Base-by-base conservation (phyloP, 495 filamentous ascomycete species). In the Penicillium angulare region DNA sequence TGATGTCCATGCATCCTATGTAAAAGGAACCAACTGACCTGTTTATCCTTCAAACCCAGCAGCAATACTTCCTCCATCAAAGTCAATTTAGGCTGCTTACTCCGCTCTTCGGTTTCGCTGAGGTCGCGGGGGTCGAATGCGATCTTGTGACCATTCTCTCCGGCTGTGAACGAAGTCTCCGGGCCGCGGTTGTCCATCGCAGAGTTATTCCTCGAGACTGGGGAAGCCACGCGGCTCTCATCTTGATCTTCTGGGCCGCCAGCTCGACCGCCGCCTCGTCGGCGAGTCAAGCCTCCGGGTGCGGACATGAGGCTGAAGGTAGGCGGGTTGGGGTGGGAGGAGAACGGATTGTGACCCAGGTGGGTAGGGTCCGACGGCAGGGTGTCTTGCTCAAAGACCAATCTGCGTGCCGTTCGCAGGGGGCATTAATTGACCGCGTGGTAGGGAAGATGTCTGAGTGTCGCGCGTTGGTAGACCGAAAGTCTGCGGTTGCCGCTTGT, bases 71-170 rank as follows among this genome's bases (percentile, higher is more conserved):
- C 93, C 76, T 98, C 93, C 93, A 98, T 98, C 50, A 98, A 74
- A 24, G 95, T 98, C 56, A 98, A 71, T 77, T 97, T 98, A 22
- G 93, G 93, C 76, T 97, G 92, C 75, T 96, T 97, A 77, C 83
- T 95, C 66, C 95, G 78, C 79, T 97, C 93, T 63, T 87, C 87
- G 69, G 86, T 96, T 81, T 98, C 95, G 72, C 88, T 95, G 66
- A 98, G 92, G 71, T 98, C 93, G 67, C 90, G 80, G 41, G 93
- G 93, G 71, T 98, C 93, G 69, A 92, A 98, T 24, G 90, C 95
- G 71, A 98, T 97, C 78, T 95, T 96, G 74, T 97, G 95, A 50
- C 93, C 93, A 78, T 96, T 97, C 75, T 95, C 92, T 61, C 87
- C 82, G 67, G 79, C 90, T 66, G 91, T 89, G 77, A 95, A 97